These are phyloP conservation scores for Niebla homalea DNA, from an alignment of 495 filamentous ascomycete species.

Conservation along the genomic window DNA sequence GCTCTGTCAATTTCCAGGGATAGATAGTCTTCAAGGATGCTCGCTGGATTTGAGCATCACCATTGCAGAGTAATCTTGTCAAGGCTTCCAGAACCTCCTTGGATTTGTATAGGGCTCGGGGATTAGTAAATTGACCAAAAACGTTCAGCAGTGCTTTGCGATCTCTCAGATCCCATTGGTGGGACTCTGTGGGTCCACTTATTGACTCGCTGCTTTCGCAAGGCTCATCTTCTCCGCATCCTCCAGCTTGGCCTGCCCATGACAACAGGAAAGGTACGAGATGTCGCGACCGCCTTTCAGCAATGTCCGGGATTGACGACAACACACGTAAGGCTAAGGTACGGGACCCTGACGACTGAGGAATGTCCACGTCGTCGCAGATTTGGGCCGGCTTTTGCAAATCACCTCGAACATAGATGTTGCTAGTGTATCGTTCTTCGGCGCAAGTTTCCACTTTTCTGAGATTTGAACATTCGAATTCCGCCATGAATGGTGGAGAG, in stretches of 20 bases:
- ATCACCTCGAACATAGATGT: slow-evolving; percentile 24
- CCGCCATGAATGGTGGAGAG: slow-evolving; percentile 27
- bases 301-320: slow-evolving; percentile 54
- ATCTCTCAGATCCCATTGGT: slow-evolving; percentile 50
- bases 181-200: slow-evolving; percentile 5
- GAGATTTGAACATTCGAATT: slow-evolving; percentile 76
- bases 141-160: slow-evolving; percentile 67
- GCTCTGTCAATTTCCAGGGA: slow-evolving; percentile 67
- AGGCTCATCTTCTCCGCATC: slow-evolving; percentile 25
- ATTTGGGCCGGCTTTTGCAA: slow-evolving; percentile 27
- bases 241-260: slow-evolving; percentile 48
- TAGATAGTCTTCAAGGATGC: slow-evolving; percentile 70
- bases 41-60: slow-evolving; percentile 80
- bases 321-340: slow-evolving; percentile 72
- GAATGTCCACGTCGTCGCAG: slow-evolving; percentile 35
- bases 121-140: slow-evolving; percentile 77
- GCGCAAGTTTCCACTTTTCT: slow-evolving; percentile 34
- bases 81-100: slow-evolving; percentile 63
- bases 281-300: slow-evolving; percentile 71
- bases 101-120: slow-evolving; percentile 65
- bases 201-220: not conserved
- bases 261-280: slow-evolving; percentile 76
- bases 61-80: slow-evolving; percentile 62
- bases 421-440: slow-evolving; percentile 1
- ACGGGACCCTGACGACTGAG: slow-evolving; percentile 21